Conservation (phyloP, 2,329 filamentous ascomycete species). For the Fusarium clavum region DNA sequence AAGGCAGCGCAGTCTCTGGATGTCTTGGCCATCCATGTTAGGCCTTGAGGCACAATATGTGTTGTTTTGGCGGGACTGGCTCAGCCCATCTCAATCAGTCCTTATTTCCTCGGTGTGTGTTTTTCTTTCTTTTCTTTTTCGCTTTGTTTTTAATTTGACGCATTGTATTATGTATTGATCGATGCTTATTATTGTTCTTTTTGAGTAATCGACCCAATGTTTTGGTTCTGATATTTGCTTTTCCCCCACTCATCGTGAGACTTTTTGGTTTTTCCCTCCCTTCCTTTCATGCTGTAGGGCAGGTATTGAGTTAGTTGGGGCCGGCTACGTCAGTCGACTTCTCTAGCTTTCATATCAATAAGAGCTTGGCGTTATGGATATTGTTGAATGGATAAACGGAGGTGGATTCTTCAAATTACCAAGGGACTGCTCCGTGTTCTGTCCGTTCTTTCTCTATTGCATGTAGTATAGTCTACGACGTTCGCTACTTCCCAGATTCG, state of each 20-base stretch:
- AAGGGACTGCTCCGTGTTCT: neutral
- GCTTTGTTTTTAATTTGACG: neutral
- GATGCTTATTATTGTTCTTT: neutral
- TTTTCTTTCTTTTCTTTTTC: neutral
- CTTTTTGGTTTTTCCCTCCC: conserved; percentile 1
- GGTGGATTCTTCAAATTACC: conserved; percentile 1
- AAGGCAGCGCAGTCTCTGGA: neutral
- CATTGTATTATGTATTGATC: neutral
- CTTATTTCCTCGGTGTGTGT: neutral
- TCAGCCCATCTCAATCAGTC: neutral
- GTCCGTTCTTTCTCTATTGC: neutral
- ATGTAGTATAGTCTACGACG: neutral
- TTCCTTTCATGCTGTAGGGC: neutral
- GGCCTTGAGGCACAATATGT: neutral
- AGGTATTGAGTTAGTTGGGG: neutral
- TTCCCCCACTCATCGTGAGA: neutral
- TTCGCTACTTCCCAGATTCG: neutral
- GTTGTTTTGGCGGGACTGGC: conserved; percentile 8
- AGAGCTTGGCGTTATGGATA: conserved; percentile 6
- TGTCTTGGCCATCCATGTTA: neutral
- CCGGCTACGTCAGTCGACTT: conserved; percentile 19
- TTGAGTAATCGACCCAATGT: neutral
- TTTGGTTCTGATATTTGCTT: conserved; percentile 1
- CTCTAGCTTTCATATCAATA: conserved; percentile 3
- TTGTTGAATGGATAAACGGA: neutral